Conservation (phyloP, 441 rosid genomes). For the Populus hybrid region DNA sequence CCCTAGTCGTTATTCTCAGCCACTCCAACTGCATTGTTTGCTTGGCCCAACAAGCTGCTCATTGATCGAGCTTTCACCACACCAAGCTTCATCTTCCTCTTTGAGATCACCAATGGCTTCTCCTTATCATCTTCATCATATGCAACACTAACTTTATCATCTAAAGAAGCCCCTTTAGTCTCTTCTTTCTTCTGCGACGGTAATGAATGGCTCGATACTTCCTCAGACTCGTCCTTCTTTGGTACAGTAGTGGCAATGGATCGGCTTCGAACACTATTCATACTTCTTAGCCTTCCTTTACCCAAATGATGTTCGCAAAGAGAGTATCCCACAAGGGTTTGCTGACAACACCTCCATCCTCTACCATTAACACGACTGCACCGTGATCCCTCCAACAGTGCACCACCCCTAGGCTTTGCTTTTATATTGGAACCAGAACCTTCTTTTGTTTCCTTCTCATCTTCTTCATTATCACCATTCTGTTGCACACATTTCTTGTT, state of each 20-base stretch:
- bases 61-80: constrained; percentile 86
- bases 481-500: not conserved
- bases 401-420: constrained; percentile 44
- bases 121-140: constrained; percentile 25
- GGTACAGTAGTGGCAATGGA: constrained; percentile 21
- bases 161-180: not conserved
- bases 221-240: constrained; percentile 19
- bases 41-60: constrained; percentile 78
- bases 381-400: constrained; percentile 75
- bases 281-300: constrained; percentile 27
- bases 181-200: not conserved
- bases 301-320: constrained; percentile 95
- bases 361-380: constrained; percentile 93
- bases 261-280: constrained; percentile 42
- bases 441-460: constrained; percentile 10
- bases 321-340: constrained; percentile 85
- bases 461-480: constrained; percentile 12
- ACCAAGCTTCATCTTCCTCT: constrained; percentile 73
- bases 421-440: not conserved
- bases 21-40: constrained; percentile 20
- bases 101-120: constrained; percentile 17
- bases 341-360: constrained; percentile 96
- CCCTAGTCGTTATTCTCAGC: constrained; percentile 1
- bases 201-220: constrained; percentile 6
- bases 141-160: constrained; percentile 2